Percentiles rank a stretch among this genome's conserved stretches.
Evolutionary conservation across 805 yeast genomes (phyloP).

Genomic region (Metschnikowia borealis): DNA sequence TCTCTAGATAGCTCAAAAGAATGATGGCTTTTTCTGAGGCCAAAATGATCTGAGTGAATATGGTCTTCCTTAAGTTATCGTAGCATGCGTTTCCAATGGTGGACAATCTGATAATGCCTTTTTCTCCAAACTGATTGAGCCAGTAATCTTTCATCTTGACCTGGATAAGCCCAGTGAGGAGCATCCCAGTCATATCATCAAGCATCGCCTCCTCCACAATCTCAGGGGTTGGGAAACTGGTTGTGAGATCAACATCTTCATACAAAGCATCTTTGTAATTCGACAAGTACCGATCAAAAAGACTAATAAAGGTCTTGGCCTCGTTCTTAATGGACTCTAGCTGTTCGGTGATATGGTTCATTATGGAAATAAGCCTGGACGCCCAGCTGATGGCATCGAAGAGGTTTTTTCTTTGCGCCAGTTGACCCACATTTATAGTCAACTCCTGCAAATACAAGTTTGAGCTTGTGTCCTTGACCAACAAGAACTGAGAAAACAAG

Average conservation of each 20-base stretch:
- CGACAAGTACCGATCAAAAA: constrained; percentile 31
- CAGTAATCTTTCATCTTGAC: constrained; percentile 53
- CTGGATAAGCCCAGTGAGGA: constrained; percentile 54
- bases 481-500: constrained; percentile 26
- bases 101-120: constrained; percentile 56
- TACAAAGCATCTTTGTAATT: constrained; percentile 29
- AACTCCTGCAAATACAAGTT: constrained; percentile 16
- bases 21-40: constrained; percentile 53
- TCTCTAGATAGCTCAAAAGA: constrained; percentile 39
- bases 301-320: constrained; percentile 22
- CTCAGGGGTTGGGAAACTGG: constrained; percentile 21
- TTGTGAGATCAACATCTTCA: constrained; percentile 22
- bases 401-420: constrained; percentile 14
- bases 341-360: constrained; percentile 23
- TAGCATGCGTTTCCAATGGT: constrained; percentile 48
- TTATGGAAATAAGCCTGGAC: constrained; percentile 25
- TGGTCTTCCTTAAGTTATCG: constrained; percentile 44
- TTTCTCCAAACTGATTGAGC: constrained; percentile 61
- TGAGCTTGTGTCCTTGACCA: constrained; percentile 15
- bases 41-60: constrained; percentile 50
- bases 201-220: constrained; percentile 17
- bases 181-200: constrained; percentile 37
- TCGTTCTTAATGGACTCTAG: constrained; percentile 19
- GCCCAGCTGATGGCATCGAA: constrained; percentile 22
- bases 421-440: constrained; percentile 7